These are phyloP conservation scores for Lagenidium giganteum DNA, from an alignment of 352 stramenopile genomes.

Conservation along the genomic window DNA sequence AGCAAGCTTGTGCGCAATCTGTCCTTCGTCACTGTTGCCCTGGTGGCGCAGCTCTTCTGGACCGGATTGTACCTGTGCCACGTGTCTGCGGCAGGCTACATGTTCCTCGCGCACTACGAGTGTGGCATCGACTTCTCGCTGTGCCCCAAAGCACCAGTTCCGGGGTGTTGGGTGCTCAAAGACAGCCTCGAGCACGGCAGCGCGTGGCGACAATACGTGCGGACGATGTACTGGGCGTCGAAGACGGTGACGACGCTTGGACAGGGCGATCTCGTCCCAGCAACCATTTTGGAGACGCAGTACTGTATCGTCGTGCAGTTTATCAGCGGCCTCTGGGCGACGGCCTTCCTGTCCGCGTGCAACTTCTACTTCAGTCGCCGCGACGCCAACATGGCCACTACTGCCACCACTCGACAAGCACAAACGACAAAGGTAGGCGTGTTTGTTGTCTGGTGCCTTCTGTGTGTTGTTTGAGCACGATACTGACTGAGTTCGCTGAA, in stretches of 20 bases:
- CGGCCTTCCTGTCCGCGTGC: conserved; percentile 58
- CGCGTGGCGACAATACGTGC: conserved; percentile 40
- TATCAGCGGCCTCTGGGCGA: conserved; percentile 57
- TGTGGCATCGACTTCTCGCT: conserved; percentile 13
- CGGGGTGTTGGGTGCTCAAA: conserved; percentile 49
- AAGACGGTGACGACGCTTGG: conserved; percentile 70
- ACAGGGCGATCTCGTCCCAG: conserved; percentile 60
- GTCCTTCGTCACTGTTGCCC: conserved; percentile 42
- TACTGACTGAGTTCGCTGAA: too few relatives aligned
- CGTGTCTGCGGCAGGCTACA: conserved; percentile 45
- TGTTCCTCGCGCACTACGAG: conserved; percentile 37
- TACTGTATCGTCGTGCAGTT: conserved; percentile 67
- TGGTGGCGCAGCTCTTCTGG: conserved; percentile 32
- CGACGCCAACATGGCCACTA: conserved; percentile 50
- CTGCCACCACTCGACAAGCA: conserved; percentile 55
- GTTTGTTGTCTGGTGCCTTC: too few relatives aligned
- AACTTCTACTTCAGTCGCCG: conserved; percentile 70
- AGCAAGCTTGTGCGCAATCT: conserved; percentile 21
- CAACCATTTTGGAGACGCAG: conserved; percentile 39
- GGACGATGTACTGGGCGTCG: conserved; percentile 61
- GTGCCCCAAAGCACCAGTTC: conserved; percentile 15
- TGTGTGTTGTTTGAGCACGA: too few relatives aligned
- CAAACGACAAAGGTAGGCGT: conserved; percentile 36
- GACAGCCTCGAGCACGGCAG: conserved; percentile 49
- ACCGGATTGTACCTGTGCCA: conserved; percentile 58